phyloP scores from a whole-genome alignment of 345 rosid species.

The Linum tenue region DNA sequence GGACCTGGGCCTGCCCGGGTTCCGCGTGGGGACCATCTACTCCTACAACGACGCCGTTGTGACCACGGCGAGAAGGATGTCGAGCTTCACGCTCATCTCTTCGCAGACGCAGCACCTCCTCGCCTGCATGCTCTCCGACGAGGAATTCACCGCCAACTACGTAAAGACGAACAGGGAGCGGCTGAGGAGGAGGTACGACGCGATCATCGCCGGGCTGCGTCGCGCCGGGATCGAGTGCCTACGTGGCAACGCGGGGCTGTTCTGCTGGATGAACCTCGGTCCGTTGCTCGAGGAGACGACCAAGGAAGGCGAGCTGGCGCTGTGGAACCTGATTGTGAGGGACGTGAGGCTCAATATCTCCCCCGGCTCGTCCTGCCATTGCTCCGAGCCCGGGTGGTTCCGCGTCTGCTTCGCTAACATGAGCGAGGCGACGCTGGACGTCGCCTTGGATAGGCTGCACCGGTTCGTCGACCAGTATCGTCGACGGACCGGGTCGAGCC shows the following conservation, averaged over 20 bases:
- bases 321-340: constrained; percentile 55
- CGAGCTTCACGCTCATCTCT: constrained; percentile 85
- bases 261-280: constrained; percentile 91
- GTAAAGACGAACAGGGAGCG: constrained; percentile 60
- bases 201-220: constrained; percentile 55
- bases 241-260: constrained; percentile 79
- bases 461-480: constrained; percentile 36
- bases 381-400: constrained; percentile 94
- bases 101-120: constrained; percentile 82
- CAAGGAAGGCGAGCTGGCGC: constrained; percentile 55
- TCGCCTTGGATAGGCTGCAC: constrained; percentile 66
- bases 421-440: constrained; percentile 65
- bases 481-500: background rate
- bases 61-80: constrained; percentile 79
- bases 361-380: constrained; percentile 90
- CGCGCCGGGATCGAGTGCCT: constrained; percentile 72
- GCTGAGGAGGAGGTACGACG: constrained; percentile 50
- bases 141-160: constrained; percentile 46
- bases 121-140: constrained; percentile 70
- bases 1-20: constrained; percentile 95
- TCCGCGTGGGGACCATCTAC: constrained; percentile 83
- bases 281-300: constrained; percentile 44
- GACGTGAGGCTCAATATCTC: constrained; percentile 74
- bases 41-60: constrained; percentile 82
- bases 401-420: constrained; percentile 94